Percentiles rank a stretch among this genome's conserved stretches.
phyloP scores from a whole-genome alignment of 148 eudicot species.

The Chenopodium quinoa region DNA sequence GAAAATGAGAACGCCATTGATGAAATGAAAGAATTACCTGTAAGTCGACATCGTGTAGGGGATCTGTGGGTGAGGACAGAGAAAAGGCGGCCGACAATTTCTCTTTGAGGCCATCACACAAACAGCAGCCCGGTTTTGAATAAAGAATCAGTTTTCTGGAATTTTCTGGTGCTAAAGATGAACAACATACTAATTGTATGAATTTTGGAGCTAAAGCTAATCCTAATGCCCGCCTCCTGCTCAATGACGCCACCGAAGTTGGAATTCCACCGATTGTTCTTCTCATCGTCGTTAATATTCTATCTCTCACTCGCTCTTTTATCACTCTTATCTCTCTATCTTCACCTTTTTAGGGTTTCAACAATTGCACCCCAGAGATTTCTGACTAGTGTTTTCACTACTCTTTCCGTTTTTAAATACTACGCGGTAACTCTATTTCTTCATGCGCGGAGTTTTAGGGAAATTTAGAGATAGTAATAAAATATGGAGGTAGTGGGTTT shows the following conservation, averaged over 20 bases:
- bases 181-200: constrained; percentile 9
- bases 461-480: no score
- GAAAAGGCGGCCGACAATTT: constrained; percentile 66
- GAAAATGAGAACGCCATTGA: not conserved
- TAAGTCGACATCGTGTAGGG: constrained; percentile 50
- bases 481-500: no score
- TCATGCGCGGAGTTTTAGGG: no score
- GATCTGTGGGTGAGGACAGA: constrained; percentile 32
- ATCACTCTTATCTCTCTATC: constrained; percentile 6
- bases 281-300: constrained; percentile 9
- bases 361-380: no score
- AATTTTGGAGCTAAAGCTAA: no score
- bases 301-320: no score
- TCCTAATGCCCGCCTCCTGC: not conserved
- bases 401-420: no score
- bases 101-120: constrained; percentile 93
- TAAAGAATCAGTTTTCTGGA: constrained; percentile 62
- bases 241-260: constrained; percentile 12
- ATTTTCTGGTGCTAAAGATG: constrained; percentile 31
- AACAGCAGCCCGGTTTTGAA: constrained; percentile 92
- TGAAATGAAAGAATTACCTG: constrained; percentile 34
- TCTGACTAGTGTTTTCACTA: no score
- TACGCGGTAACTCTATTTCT: no score
- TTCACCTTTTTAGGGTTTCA: no score
- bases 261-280: constrained; percentile 17